A percentile compares a stretch with the other conserved stretches of the same genome.
These are phyloP conservation scores for Albatrellus ellisii DNA, from an alignment of 768 basidiomycete genomes.

Conservation along the genomic window DNA sequence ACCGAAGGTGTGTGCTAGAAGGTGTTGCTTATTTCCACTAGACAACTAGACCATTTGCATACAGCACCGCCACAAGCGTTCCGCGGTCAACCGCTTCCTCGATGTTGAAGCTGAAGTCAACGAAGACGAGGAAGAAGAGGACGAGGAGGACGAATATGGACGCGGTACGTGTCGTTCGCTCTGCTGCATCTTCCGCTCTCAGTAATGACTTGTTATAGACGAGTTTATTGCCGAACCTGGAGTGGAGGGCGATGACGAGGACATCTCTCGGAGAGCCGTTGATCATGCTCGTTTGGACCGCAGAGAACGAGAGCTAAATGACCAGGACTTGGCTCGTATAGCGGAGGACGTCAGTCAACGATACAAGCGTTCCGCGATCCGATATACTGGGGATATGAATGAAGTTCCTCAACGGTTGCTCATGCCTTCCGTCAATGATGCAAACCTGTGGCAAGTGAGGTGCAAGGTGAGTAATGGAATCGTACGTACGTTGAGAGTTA, in stretches of 20 bases:
- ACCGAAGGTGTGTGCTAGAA: conserved; percentile 35
- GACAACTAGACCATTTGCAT: conserved; percentile 5
- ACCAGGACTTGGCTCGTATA: conserved; percentile 73
- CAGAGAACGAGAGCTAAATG: conserved; percentile 58
- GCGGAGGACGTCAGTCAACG: conserved; percentile 72
- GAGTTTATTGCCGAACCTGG: conserved; percentile 55
- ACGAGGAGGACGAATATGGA: conserved; percentile 69
- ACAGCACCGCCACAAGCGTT: conserved; percentile 55
- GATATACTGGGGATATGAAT: conserved; percentile 86
- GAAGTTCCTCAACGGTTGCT: conserved; percentile 85
- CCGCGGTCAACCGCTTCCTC: conserved; percentile 67
- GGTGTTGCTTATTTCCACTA: not conserved
- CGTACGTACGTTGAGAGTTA: not conserved
- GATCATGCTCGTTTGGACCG: conserved; percentile 62
- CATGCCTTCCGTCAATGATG: conserved; percentile 95
- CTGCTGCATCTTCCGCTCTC: not conserved
- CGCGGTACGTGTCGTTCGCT: conserved; percentile 22
- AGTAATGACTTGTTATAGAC: conserved; percentile 26
- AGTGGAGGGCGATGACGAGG: conserved; percentile 55
- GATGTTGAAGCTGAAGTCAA: conserved; percentile 96
- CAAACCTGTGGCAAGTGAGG: conserved; percentile 89
- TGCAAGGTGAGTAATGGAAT: conserved; percentile 53
- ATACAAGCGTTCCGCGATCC: conserved; percentile 54
- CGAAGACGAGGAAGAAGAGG: conserved; percentile 93
- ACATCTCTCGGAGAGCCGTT: conserved; percentile 30